Percentiles rank a stretch among this genome's conserved stretches.
phyloP scores from a whole-genome alignment of 108 stramenopile genomes.

The Cyclostephanos tholiformis region DNA sequence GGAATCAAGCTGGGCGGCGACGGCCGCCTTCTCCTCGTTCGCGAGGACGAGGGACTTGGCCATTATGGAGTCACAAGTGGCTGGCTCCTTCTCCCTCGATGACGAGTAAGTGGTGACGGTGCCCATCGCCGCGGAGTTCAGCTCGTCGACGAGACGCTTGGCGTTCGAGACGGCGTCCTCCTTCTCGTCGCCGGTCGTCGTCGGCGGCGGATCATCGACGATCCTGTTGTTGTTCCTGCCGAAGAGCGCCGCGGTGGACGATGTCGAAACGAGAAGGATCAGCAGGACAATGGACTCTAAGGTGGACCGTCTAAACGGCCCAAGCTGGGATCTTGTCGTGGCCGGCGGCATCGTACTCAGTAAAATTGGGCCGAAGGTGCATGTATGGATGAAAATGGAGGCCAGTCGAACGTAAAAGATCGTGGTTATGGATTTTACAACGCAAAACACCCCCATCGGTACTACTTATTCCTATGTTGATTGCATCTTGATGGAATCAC shows the following conservation, averaged over 20 bases:
- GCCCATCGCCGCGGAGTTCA: conserved; percentile 46
- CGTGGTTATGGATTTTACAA: too few species aligned
- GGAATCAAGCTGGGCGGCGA: conserved; percentile 37
- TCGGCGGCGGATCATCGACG: background rate
- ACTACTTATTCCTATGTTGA: too few species aligned
- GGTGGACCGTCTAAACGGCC: background rate
- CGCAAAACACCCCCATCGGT: too few species aligned
- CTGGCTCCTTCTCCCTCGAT: conserved; percentile 41
- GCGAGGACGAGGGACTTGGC: conserved; percentile 51
- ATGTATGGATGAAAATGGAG: too few species aligned
- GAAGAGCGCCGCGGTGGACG: background rate
- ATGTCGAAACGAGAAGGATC: background rate
- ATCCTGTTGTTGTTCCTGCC: background rate
- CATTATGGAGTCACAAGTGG: conserved; percentile 53
- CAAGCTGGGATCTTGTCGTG: background rate
- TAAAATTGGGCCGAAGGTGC: background rate
- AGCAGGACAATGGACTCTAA: background rate
- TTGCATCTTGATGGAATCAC: too few species aligned
- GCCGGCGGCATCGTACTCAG: conserved; percentile 1
- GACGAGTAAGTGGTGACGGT: conserved; percentile 32
- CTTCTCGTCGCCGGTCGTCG: background rate
- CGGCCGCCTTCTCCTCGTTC: conserved; percentile 53
- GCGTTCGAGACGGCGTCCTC: conserved; percentile 35
- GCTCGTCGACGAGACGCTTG: conserved; percentile 35
- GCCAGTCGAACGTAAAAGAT: too few species aligned